phyloP scores from a whole-genome alignment of 2,329 filamentous ascomycete species.

The Grosmannia clavigera region DNA sequence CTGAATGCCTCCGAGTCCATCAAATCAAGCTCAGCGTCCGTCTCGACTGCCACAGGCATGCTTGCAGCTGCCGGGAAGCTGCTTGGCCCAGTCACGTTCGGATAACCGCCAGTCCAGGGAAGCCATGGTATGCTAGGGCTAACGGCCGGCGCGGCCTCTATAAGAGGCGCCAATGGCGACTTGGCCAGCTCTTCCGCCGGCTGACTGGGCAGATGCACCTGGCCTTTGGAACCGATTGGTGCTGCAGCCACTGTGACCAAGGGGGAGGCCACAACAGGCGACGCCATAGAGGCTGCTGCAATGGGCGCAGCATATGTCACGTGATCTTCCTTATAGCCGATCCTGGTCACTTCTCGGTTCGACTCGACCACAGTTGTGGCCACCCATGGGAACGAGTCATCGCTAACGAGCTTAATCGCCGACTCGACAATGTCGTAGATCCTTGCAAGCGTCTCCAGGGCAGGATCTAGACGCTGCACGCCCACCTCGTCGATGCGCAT shows the following conservation, averaged over 20 bases:
- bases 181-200: not conserved
- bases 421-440: constrained; percentile 14
- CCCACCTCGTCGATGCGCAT: constrained; percentile 9
- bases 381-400: constrained; percentile 10
- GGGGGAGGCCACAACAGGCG: not conserved
- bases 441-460: constrained; percentile 11
- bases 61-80: not conserved
- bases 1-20: constrained; percentile 30
- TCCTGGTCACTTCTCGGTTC: constrained; percentile 4
- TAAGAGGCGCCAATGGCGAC: not conserved
- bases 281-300: not conserved
- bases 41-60: not conserved
- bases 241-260: not conserved
- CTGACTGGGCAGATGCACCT: not conserved
- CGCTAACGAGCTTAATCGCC: constrained; percentile 9
- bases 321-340: constrained; percentile 8
- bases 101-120: not conserved
- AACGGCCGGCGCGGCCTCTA: not conserved
- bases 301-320: not conserved
- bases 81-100: not conserved
- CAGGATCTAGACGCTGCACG: constrained; percentile 3
- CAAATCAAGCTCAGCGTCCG: constrained; percentile 8
- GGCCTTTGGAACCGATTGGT: not conserved
- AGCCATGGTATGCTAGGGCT: not conserved
- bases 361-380: constrained; percentile 4